A percentile compares a stretch with the other conserved stretches of the same genome.
Conservation (phyloP, 805 yeast species). For the Vanderwaltozyma verrucispora region DNA sequence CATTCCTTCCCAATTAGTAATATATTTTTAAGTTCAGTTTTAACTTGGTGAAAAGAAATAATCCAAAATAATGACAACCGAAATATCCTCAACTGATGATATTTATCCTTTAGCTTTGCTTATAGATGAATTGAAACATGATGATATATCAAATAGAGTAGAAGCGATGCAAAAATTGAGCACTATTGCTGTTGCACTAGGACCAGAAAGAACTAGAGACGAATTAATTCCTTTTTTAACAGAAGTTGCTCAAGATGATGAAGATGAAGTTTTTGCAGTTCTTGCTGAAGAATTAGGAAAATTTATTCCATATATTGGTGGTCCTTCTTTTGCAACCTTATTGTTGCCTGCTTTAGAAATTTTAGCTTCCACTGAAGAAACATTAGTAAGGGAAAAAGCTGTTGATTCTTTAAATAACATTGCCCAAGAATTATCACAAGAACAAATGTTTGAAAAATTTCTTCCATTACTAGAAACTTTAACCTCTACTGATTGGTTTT, state of each 20-base stretch:
- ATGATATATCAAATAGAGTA: slow-evolving; percentile 86
- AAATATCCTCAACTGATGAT: slow-evolving; percentile 16
- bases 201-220: slow-evolving; percentile 85
- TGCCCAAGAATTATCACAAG: slow-evolving; percentile 49
- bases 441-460: slow-evolving; percentile 55
- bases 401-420: slow-evolving; percentile 72
- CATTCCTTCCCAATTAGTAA: too few species aligned
- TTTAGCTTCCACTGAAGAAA: slow-evolving; percentile 90
- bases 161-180: slow-evolving; percentile 91
- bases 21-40: too few species aligned
- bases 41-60: too few species aligned
- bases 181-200: slow-evolving; percentile 90
- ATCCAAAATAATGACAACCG: not conserved
- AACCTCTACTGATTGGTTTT: slow-evolving; percentile 89
- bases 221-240: slow-evolving; percentile 87
- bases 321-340: slow-evolving; percentile 49
- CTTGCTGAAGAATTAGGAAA: slow-evolving; percentile 84
- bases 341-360: slow-evolving; percentile 63
- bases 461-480: slow-evolving; percentile 69
- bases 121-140: slow-evolving; percentile 96
- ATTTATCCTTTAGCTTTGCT: slow-evolving; percentile 90
- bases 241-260: slow-evolving; percentile 86
- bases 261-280: slow-evolving; percentile 93
- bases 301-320: slow-evolving; percentile 86
- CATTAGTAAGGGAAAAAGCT: slow-evolving; percentile 90